A percentile compares a stretch with the other conserved stretches of the same genome.
These are phyloP conservation scores for Lactifluus pinguis DNA, from an alignment of 768 basidiomycete species.

Conservation along the genomic window DNA sequence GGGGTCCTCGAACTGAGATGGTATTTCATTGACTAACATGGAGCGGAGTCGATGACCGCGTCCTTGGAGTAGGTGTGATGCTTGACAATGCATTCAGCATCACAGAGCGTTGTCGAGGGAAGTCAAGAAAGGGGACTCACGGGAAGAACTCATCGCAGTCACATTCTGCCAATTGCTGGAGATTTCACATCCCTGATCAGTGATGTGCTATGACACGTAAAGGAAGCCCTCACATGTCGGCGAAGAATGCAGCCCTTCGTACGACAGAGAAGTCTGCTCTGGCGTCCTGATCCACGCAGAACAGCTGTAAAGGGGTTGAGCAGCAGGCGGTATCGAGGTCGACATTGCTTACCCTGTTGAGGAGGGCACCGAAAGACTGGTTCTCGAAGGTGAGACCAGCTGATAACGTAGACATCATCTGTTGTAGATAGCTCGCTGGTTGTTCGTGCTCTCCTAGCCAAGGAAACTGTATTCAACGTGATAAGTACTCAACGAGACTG, in stretches of 20 bases:
- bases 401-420: conserved; percentile 9
- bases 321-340: not conserved
- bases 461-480: conserved; percentile 3
- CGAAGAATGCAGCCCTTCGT: conserved; percentile 5
- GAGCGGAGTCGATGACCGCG: not conserved
- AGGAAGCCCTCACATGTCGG: conserved; percentile 1
- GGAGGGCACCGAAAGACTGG: not conserved
- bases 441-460: conserved; percentile 9
- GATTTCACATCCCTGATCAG: not conserved
- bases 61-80: not conserved
- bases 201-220: not conserved
- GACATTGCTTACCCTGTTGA: not conserved
- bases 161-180: conserved; percentile 6
- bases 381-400: not conserved
- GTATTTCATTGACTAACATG: not conserved
- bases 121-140: not conserved
- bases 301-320: not conserved
- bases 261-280: conserved; percentile 8
- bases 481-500: not conserved
- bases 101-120: not conserved
- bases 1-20: not conserved
- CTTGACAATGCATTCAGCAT: not conserved
- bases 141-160: not conserved
- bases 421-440: conserved; percentile 8
- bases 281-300: conserved; percentile 2